These are phyloP conservation scores for Lachnellula arida DNA, from an alignment of 2,329 filamentous ascomycete genomes.

Conservation along the genomic window DNA sequence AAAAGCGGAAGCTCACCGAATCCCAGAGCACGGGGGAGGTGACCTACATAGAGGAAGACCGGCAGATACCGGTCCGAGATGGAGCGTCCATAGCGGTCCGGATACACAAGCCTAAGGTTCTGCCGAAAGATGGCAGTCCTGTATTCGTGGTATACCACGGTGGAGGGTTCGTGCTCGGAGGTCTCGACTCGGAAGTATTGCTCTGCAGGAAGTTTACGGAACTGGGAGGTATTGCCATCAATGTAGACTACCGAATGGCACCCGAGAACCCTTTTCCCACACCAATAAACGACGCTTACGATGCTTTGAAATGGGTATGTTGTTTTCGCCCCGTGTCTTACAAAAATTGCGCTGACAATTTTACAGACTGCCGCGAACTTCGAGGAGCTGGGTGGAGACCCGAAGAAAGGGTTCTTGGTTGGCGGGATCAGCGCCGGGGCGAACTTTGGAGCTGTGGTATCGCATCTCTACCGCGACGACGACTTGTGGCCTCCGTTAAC, in stretches of 20 bases:
- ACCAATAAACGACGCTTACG: conserved; percentile 40
- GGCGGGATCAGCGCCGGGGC: conserved; percentile 45
- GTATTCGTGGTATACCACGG: conserved; percentile 35
- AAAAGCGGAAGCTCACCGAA: not conserved
- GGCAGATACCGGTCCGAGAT: conserved; percentile 22
- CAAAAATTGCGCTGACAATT: not conserved
- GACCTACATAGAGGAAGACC: conserved; percentile 21
- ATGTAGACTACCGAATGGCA: conserved; percentile 41
- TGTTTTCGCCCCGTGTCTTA: not conserved
- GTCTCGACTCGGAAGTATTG: conserved; percentile 31
- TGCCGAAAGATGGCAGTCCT: conserved; percentile 23
- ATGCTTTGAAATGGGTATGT: conserved; percentile 41
- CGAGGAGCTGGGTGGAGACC: conserved; percentile 36
- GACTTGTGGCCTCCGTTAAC: conserved; percentile 40
- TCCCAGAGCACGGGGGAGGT: not conserved
- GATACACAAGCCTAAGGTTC: conserved; percentile 19
- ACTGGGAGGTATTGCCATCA: conserved; percentile 38
- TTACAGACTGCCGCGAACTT: conserved; percentile 35
- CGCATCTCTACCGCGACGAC: conserved; percentile 39
- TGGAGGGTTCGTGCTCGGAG: conserved; percentile 34
- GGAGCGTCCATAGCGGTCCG: conserved; percentile 18
- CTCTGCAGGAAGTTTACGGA: conserved; percentile 32
- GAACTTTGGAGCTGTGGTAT: conserved; percentile 36
- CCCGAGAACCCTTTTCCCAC: conserved; percentile 44
- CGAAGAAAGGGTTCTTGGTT: conserved; percentile 42